phyloP scores from a whole-genome alignment of 805 yeast species.

The Pichia scutulata region DNA sequence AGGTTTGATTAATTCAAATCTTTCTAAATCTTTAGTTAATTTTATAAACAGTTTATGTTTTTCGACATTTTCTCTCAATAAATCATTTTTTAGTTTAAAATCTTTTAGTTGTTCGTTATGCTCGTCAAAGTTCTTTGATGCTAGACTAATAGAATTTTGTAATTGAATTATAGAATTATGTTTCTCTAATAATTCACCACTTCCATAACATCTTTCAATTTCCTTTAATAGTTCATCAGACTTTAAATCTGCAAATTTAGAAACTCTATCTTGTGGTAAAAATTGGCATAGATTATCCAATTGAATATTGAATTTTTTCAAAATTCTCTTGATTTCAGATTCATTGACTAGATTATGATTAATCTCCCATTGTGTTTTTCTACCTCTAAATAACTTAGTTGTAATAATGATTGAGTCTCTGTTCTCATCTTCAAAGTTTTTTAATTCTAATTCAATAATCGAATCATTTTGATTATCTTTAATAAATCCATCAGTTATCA shows the following conservation, averaged over 20 bases:
- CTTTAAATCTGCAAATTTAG: conserved; percentile 77
- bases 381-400: conserved; percentile 36
- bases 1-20: conserved; percentile 31
- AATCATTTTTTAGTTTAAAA: conserved; percentile 31
- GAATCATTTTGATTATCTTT: conserved; percentile 51
- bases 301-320: conserved; percentile 61
- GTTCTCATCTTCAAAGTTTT: conserved; percentile 27
- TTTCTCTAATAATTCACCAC: conserved; percentile 44
- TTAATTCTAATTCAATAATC: conserved; percentile 43
- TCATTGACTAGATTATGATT: conserved; percentile 38
- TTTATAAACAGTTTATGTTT: conserved; percentile 37
- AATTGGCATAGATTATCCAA: conserved; percentile 90
- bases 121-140: conserved; percentile 24
- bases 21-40: conserved; percentile 33
- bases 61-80: conserved; percentile 39
- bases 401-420: conserved; percentile 29
- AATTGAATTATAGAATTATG: conserved; percentile 51
- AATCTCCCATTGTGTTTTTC: conserved; percentile 46
- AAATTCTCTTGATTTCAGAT: conserved; percentile 34
- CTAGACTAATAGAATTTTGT: conserved; percentile 34
- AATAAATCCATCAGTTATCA: conserved; percentile 58
- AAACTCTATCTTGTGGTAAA: conserved; percentile 91
- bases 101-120: conserved; percentile 26
- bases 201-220: conserved; percentile 74
- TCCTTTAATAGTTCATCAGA: conserved; percentile 69